These are phyloP conservation scores for Lasiodiplodia sp. DNA, from an alignment of 2,329 filamentous ascomycete species.

Conservation along the genomic window DNA sequence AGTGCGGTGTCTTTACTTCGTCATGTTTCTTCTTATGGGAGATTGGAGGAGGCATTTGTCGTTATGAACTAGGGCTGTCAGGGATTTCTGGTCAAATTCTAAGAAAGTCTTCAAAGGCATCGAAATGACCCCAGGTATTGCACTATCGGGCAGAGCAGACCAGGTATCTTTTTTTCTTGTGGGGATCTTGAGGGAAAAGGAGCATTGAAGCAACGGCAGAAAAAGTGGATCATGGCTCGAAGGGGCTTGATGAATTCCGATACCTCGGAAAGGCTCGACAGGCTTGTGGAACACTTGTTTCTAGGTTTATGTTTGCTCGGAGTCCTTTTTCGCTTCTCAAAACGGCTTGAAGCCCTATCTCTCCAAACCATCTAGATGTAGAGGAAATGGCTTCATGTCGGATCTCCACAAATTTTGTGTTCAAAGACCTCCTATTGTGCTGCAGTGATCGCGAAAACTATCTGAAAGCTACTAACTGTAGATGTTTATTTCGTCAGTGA, in stretches of 20 bases:
- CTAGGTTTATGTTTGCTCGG: not conserved
- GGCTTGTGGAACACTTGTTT: not conserved
- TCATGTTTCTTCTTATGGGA: not conserved
- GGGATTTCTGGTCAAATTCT: not conserved
- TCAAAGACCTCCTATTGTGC: not conserved
- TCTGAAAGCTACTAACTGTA: too few relatives aligned
- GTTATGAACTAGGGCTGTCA: not conserved
- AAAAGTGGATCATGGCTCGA: not conserved
- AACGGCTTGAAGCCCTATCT: not conserved
- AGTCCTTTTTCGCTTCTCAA: not conserved
- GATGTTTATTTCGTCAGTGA: too few relatives aligned
- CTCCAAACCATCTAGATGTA: not conserved
- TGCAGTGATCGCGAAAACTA: too few relatives aligned
- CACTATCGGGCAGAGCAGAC: not conserved
- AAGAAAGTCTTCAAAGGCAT: not conserved
- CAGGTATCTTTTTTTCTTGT: slow-evolving; percentile 8
- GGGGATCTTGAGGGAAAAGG: not conserved
- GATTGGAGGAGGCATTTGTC: not conserved
- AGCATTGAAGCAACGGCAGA: not conserved
- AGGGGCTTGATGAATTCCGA: not conserved
- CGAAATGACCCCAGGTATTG: not conserved
- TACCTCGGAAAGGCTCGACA: not conserved
- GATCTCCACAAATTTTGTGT: not conserved
- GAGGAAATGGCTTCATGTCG: not conserved
- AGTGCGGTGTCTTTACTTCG: not conserved